These are phyloP conservation scores for Trypanosoma cruzi DNA, from an alignment of 208 protist species.

Conservation along the genomic window DNA sequence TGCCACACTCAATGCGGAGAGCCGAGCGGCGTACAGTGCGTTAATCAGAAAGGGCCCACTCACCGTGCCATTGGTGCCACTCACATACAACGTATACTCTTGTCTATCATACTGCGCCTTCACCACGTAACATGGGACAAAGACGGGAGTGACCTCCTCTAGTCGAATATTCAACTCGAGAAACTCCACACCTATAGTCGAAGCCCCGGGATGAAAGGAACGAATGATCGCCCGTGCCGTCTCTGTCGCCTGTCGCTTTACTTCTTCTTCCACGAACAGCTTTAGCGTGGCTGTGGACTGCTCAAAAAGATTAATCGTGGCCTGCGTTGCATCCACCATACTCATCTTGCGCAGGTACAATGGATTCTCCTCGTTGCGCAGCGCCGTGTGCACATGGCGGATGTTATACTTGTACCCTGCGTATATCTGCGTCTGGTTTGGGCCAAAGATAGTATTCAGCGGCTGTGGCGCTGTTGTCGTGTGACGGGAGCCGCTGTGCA, in stretches of 20 bases:
- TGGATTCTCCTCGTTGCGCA: constrained; percentile 55
- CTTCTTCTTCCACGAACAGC: constrained; percentile 56
- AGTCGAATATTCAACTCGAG: constrained; percentile 51
- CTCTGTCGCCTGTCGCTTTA: constrained; percentile 49
- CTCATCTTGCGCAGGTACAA: constrained; percentile 60
- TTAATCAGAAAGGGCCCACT: constrained; percentile 83
- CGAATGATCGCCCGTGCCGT: constrained; percentile 51
- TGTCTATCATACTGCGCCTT: constrained; percentile 72
- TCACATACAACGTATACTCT: constrained; percentile 84
- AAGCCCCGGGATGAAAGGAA: constrained; percentile 64
- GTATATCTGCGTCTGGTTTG: constrained; percentile 85
- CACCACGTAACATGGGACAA: constrained; percentile 87
- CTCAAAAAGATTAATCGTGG: constrained; percentile 88
- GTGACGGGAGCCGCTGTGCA: constrained; percentile 30
- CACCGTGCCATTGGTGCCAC: constrained; percentile 59
- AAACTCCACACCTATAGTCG: constrained; percentile 58
- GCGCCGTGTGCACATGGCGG: constrained; percentile 63
- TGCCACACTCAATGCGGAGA: constrained; percentile 34
- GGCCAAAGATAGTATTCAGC: constrained; percentile 66
- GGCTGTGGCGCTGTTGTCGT: constrained; percentile 47
- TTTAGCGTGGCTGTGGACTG: constrained; percentile 75
- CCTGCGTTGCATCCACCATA: constrained; percentile 60
- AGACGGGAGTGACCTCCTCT: constrained; percentile 70
- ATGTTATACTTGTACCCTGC: constrained; percentile 93
- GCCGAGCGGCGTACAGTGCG: constrained; percentile 59